Evolutionary conservation across 2,329 filamentous ascomycete species (phyloP), one percentile per base, ranked within the genome.

Genomic region (Venturia pyrina): DNA sequence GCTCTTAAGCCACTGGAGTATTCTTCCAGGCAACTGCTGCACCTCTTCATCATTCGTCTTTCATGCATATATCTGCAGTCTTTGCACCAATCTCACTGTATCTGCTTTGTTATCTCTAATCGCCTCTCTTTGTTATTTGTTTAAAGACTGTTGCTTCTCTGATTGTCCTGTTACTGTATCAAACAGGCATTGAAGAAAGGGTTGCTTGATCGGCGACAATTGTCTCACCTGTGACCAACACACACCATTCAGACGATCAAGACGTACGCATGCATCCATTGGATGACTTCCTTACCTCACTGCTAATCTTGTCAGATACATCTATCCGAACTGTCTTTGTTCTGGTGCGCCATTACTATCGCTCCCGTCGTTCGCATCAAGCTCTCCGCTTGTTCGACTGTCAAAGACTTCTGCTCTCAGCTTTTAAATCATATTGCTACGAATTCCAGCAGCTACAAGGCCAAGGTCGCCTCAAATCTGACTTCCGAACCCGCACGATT

Each of bases 191-290:
- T 59, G 17, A 32, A 37, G 32, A 59, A 40, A 1, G 34, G 53
- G 53, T 34, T 59, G 53, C 53, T 62, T 62, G 60, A 62, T 62
- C 60, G 17, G 60, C 60, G 43, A 46, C 43, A 43, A 13, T 62
- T 62, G 60, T 62, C 60, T 62, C 43, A 62, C 40, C n/a, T 62
- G 60, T 62, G 60, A 62, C 60, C 40, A 44, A 15, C n/a, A 24
- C n/a, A 62, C 32, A 62, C 60, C 60, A 62, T 46, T 17, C 37
- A 62, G 43, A 46, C 24, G 60, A 62, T 34, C 28, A n/a, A 62
- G 43, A 46, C 24, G 60, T 62, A 62, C 60, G 60, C 60, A 62
- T 62, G 60, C 60, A 28, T 44, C 37, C 21, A 62, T 46, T 62
- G 40, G 40, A 62, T 62, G 60, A 44, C 60, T 62, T 28, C n/a